Percentiles rank a stretch among this genome's conserved stretches.
phyloP scores from a whole-genome alignment of 768 basidiomycete species.

The Boletus tomentosulus region DNA sequence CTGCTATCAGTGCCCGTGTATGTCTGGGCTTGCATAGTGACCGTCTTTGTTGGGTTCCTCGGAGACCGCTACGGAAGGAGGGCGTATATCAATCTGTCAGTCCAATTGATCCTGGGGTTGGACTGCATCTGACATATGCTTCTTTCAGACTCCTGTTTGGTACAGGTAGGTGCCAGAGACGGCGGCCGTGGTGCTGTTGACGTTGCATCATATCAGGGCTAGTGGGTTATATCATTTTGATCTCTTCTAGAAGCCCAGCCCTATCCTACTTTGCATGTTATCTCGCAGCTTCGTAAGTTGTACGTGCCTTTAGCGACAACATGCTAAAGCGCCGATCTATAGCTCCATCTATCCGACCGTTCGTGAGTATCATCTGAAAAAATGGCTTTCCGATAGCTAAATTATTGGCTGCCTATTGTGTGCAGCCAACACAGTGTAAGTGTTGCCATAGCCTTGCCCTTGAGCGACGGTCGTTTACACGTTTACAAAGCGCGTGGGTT shows the following conservation, averaged over 20 bases:
- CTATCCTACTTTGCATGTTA: constrained; percentile 73
- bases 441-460: constrained; percentile 1
- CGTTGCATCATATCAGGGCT: constrained; percentile 30
- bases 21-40: constrained; percentile 66
- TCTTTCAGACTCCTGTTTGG: constrained; percentile 27
- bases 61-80: constrained; percentile 41
- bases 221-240: constrained; percentile 64
- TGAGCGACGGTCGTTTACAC: constrained; percentile 1
- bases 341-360: constrained; percentile 47
- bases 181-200: background rate
- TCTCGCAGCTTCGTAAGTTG: constrained; percentile 62
- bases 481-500: constrained; percentile 55
- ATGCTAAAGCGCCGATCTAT: background rate
- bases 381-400: background rate
- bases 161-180: constrained; percentile 22
- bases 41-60: constrained; percentile 51
- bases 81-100: constrained; percentile 59
- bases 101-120: background rate
- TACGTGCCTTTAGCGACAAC: background rate
- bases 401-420: background rate
- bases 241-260: constrained; percentile 53
- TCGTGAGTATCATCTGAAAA: constrained; percentile 29
- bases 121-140: constrained; percentile 1
- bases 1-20: constrained; percentile 77
- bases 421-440: constrained; percentile 50